These are phyloP conservation scores for Grosmannia serpens DNA, from an alignment of 2,329 filamentous ascomycete genomes.

Conservation along the genomic window DNA sequence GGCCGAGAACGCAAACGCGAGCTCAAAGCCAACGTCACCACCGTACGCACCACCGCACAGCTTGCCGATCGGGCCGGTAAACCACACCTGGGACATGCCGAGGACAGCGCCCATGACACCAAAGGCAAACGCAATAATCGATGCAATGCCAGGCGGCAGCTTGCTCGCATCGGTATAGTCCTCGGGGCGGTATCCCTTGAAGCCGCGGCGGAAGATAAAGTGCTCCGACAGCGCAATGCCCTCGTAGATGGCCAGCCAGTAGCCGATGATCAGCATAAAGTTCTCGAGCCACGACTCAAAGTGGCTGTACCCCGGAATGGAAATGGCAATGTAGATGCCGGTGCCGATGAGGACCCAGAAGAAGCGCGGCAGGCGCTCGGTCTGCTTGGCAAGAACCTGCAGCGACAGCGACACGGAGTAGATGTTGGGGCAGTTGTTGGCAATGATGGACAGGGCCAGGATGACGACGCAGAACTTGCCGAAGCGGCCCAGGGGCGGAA, in stretches of 20 bases:
- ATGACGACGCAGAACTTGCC: conserved; percentile 35
- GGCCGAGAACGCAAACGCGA: conserved; percentile 35
- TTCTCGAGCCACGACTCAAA: conserved; percentile 25
- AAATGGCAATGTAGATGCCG: conserved; percentile 46
- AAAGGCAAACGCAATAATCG: conserved; percentile 16
- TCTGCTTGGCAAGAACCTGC: conserved; percentile 43
- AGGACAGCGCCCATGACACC: conserved; percentile 39
- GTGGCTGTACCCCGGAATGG: conserved; percentile 30
- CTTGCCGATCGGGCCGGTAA: conserved; percentile 46
- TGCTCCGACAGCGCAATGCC: conserved; percentile 24
- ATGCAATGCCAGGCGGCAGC: conserved; percentile 23
- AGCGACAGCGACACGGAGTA: conserved; percentile 26
- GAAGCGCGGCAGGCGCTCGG: conserved; percentile 41
- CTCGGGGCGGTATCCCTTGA: conserved; percentile 31
- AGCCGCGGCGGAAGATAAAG: conserved; percentile 32
- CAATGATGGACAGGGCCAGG: conserved; percentile 32
- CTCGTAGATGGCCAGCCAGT: conserved; percentile 33
- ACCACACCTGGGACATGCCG: conserved; percentile 51
- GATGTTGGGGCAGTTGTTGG: conserved; percentile 30
- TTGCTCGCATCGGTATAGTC: conserved; percentile 32
- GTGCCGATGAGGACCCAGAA: conserved; percentile 47
- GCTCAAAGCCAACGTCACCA: conserved; percentile 51
- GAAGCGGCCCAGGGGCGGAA: conserved; percentile 30
- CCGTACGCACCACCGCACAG: conserved; percentile 31
- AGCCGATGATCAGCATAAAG: conserved; percentile 26